These are phyloP conservation scores for Hyphodiscus sp. DNA, from an alignment of 2,329 filamentous ascomycete genomes.

Conservation along the genomic window DNA sequence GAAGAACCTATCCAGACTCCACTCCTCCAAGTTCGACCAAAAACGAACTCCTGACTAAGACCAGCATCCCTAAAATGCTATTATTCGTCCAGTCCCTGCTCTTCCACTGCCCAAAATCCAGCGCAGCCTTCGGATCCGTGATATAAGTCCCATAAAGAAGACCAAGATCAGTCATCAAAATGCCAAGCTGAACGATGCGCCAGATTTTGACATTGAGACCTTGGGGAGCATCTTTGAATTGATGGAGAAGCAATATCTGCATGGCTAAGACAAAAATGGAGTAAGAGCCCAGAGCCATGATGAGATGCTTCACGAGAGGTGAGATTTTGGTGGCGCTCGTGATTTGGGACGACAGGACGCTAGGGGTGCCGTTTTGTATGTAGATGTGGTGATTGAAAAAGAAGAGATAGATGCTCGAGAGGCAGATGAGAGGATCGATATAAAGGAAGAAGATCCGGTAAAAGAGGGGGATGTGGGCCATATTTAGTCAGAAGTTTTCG, in stretches of 20 bases:
- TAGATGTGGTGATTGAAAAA: not conserved
- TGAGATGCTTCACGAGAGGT: conserved; percentile 6
- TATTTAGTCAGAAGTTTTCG: not conserved
- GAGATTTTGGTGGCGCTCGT: not conserved
- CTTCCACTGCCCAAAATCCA: conserved; percentile 5
- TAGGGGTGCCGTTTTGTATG: not conserved
- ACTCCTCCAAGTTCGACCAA: conserved; percentile 7
- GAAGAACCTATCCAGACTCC: not conserved
- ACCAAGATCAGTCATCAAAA: conserved; percentile 12
- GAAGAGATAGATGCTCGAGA: not conserved
- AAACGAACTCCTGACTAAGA: conserved; percentile 8
- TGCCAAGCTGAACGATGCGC: conserved; percentile 8
- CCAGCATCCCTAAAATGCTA: conserved; percentile 9
- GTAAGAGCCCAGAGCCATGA: conserved; percentile 9
- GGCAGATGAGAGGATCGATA: not conserved
- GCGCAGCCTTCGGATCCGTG: conserved; percentile 2
- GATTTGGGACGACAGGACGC: not conserved
- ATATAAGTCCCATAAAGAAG: conserved; percentile 6
- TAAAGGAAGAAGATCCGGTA: not conserved
- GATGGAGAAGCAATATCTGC: conserved; percentile 11
- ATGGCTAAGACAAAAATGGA: conserved; percentile 9
- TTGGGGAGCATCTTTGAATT: conserved; percentile 1
- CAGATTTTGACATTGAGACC: conserved; percentile 6
- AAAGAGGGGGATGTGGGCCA: not conserved
- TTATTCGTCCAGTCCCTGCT: conserved; percentile 14